Evolutionary conservation across 1,284 basidiomycete genomes (phyloP).

Genomic region (Peniophora sp.): DNA sequence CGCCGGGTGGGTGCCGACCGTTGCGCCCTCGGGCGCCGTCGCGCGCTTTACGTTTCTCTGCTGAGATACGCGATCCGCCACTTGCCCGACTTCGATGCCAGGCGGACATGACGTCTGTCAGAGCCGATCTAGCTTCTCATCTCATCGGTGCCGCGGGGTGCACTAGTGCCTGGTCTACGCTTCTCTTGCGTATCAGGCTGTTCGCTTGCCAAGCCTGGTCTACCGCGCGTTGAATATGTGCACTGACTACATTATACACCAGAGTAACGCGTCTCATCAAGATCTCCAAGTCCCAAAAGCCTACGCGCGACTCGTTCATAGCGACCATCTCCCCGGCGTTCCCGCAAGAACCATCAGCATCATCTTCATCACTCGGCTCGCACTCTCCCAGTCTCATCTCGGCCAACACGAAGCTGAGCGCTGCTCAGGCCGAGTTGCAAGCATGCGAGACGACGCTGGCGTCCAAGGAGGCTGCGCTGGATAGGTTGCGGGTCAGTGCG

Average conservation of each 20-base stretch:
- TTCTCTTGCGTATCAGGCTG: not conserved
- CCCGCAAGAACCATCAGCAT: constrained; percentile 21
- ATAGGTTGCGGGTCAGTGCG: constrained; percentile 37
- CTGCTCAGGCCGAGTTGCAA: constrained; percentile 66
- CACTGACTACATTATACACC: not conserved
- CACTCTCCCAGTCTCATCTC: constrained; percentile 25
- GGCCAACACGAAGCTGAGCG: constrained; percentile 41
- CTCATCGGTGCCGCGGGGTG: not conserved
- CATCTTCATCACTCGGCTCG: constrained; percentile 24
- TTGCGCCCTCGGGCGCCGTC: too few relatives aligned
- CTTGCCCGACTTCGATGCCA: too few relatives aligned
- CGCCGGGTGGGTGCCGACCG: too few relatives aligned
- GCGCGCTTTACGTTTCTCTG: too few relatives aligned
- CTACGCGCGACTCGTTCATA: constrained; percentile 36
- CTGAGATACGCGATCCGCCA: too few relatives aligned
- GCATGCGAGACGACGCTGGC: constrained; percentile 71
- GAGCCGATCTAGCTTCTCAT: too few relatives aligned
- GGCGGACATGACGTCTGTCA: too few relatives aligned
- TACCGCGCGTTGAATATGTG: constrained; percentile 3
- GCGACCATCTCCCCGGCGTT: constrained; percentile 24
- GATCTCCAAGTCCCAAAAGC: constrained; percentile 52
- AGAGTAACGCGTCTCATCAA: constrained; percentile 74
- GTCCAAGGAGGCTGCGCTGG: constrained; percentile 56
- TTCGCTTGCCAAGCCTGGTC: not conserved
- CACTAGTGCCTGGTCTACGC: not conserved